Evolutionary conservation across 2,329 filamentous ascomycete species (phyloP), one percentile per base, ranked within the genome.

Genomic region (Fusarium redolens): DNA sequence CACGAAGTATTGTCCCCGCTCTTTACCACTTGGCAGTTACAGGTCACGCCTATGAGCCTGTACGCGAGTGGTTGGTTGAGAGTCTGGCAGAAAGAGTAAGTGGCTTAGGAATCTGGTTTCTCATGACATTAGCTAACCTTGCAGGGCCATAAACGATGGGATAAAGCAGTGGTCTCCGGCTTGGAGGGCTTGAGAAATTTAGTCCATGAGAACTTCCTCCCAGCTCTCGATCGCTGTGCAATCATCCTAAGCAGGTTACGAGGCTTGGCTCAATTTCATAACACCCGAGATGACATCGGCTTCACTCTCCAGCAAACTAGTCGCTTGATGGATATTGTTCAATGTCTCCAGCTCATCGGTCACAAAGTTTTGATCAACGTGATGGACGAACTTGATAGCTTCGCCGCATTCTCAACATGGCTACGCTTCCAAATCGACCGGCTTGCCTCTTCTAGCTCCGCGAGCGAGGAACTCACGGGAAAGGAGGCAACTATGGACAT

Each of bases 121-220:
- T 58, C 71, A 62, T 43, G 31, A 64, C 76, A 52, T 78, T 72
- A 61, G 65, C 67, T 50, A 44, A 4, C 20, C 25, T 2, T 22
- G 25, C 56, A 96, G 92, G 95, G 95, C 1, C 93, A 97, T 77
- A 98, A 97, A 82, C 88, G 96, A 54, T 99, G 96, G 96, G 95
- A 98, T 71, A 97, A 96, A 78, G 92, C 93, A 10, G 92, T 97
- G 4, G 87, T 89, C 4, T 90, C 90, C 7, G 94, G 95, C 2
- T 91, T 98, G 25, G 91, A 93, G 67, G 92, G 90, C 60, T 87
- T 98, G 14, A 90, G 94, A 55, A 89, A 90, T 58, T 86, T 98
- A 17, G 86, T 95, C 1, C 95, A 97, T 78, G 92, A 97, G 78
- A 95, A 97, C 79, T 90, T 98, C 57, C 86, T 98, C 5, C 96